Conservation (phyloP, 2,329 filamentous ascomycete genomes). For the Gaeumannomyces tritici region DNA sequence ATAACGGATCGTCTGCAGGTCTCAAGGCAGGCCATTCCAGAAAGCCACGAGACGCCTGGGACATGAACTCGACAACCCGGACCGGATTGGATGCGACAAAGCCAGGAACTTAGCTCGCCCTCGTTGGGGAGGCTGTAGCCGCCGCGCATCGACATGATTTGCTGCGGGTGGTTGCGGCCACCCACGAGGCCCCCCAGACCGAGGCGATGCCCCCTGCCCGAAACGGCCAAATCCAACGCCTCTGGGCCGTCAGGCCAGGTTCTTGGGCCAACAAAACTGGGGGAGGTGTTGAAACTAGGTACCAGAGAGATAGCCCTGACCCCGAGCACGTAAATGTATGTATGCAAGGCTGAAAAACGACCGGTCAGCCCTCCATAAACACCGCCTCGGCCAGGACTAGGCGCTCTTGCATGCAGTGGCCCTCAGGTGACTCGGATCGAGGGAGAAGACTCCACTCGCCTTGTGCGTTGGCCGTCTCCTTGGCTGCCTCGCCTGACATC, state of each 20-base stretch:
- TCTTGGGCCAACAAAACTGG: neutral
- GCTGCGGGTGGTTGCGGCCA: no score
- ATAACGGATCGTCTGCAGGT: neutral
- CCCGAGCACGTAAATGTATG: neutral
- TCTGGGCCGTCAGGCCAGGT: no score
- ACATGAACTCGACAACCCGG: no score
- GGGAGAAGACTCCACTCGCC: no score
- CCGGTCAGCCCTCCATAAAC: neutral
- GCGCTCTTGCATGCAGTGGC: neutral
- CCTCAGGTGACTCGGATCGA: neutral
- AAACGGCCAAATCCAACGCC: neutral
- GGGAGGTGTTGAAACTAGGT: neutral
- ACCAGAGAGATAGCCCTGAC: neutral
- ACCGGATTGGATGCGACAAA: no score
- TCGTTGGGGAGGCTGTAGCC: neutral
- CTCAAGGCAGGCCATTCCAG: no score
- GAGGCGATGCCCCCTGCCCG: neutral
- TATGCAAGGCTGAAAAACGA: neutral
- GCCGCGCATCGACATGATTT: neutral
- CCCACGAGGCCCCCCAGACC: neutral
- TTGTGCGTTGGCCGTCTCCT: neutral
- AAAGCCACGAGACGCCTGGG: no score
- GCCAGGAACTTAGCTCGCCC: neutral
- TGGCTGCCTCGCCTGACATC: neutral
- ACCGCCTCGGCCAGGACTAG: neutral